Evolutionary conservation across 257 asterid species (phyloP), one percentile per base, ranked within the genome.

Genomic region (Forsythia suspensa): DNA sequence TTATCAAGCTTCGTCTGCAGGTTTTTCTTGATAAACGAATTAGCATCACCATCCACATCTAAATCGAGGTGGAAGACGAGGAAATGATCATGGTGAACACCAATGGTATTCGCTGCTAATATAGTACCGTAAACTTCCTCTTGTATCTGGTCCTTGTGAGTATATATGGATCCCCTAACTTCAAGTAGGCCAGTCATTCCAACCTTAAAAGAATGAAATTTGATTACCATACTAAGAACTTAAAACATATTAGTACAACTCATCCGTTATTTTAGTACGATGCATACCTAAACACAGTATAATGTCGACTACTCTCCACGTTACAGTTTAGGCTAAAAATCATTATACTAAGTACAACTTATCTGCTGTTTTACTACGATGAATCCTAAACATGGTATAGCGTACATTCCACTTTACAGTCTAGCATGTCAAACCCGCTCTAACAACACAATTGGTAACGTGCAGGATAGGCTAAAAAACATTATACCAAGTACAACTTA

Each of bases 121-220:
- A 89, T 37, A 29, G 91, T 85, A 10, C 93, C 96, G 8, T 86
- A 89, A 1, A 82, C 88, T 78, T 86, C 92, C 46, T 83, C 89
- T 4, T 81, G 71, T 63, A 91, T 83, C 66, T 89, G 88, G 11
- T 86, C 86, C 37, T 75, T 85, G 79, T 88, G 81, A 7, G 89
- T 88, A 80, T 88, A 88, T 37, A 18, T 4, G 0, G 91, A 79
- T 80, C 88, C 96, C 82, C 86, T 87, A 40, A 80, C 90, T 79
- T 82, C 92, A 29, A 92, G 91, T 43, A 91, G 5, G 38, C 97
- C 95, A 0, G 87, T 85, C 80, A 90, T 10, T 11, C 95, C 92
- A 36, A 89, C 83, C 92, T 92, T 48, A 46, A 36, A 8, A 61
- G 10, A 43, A 80, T 8, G 76, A 66, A 43, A 71, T 29, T 20